A percentile compares a stretch with the other conserved stretches of the same genome.
Conservation (phyloP, 495 filamentous ascomycete genomes). For the Talaromyces borbonicus region DNA sequence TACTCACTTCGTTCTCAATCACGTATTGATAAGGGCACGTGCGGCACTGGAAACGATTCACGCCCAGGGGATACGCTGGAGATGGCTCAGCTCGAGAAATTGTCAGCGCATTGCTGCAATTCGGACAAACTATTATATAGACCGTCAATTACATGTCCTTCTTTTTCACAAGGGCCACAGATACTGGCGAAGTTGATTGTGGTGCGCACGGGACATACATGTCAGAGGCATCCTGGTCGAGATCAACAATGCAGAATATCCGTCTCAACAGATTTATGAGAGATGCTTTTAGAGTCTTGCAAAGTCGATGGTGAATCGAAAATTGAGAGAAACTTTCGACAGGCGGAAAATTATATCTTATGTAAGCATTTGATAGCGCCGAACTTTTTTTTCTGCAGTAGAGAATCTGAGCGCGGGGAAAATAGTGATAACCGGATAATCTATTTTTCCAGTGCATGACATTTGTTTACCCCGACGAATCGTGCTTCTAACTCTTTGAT, state of each 20-base stretch:
- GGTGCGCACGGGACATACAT: conserved; percentile 21
- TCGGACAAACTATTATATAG: conserved; percentile 64
- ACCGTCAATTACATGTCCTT: not conserved
- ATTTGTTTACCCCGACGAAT: conserved; percentile 6
- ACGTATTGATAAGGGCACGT: conserved; percentile 85
- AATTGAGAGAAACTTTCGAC: no score
- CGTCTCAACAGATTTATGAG: no score
- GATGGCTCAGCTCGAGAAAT: conserved; percentile 47
- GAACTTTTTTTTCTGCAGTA: not conserved
- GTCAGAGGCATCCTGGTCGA: conserved; percentile 29
- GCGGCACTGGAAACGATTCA: conserved; percentile 81
- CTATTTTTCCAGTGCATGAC: not conserved
- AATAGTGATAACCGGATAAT: conserved; percentile 1
- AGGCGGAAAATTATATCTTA: no score
- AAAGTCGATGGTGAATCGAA: no score
- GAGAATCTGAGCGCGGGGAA: conserved; percentile 3
- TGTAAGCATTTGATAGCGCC: no score
- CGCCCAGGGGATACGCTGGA: conserved; percentile 35
- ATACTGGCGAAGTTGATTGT: not conserved
- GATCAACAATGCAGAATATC: not conserved
- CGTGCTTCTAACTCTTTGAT: no score
- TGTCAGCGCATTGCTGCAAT: conserved; percentile 82
- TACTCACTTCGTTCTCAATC: conserved; percentile 35
- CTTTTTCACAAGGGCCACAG: not conserved
- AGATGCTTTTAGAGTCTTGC: no score